Base-by-base conservation (phyloP, 192 early-diverging fungal genomes). In the Backusella mclennaniae region DNA sequence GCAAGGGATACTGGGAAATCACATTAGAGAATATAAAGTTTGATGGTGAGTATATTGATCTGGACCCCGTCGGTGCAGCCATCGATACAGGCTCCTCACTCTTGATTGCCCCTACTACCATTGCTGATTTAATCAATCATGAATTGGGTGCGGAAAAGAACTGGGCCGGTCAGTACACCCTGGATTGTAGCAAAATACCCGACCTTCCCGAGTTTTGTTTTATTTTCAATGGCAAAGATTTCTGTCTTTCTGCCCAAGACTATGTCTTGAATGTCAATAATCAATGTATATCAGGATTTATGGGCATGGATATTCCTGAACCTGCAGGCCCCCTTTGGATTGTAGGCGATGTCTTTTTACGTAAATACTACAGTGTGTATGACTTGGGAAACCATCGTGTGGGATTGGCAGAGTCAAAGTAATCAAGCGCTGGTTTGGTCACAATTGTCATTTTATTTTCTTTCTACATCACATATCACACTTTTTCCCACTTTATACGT, bases 1-100 rank as follows among this genome's bases (percentile, higher is more conserved):
- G 96, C 79, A 95, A 96, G 84, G 96, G 90, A 0, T 99, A 99
- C 86, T 99, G 98, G 98, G 98, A 99, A 85, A 95, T 98, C 63
- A 91, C 92, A 35, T 84, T 99, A 19, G 85, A 92, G 72, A 87
- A 90, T 74, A 88, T 95, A 66, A 88, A 84, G 66, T 89, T 98
- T 74, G 96, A 91, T 73, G 94, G 91, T 49, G 89, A 92, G n/a
- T 86, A 90, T 31, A 79, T 96, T 73, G 79, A 89, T 35, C 38
- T 97, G 42, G 86, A 87, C 26, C 83, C 85, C 69, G 84, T 85
- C 4, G 90, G 92, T 23, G 95, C 96, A 11, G 95, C 95, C 35
- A 97, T 98, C 76, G 95, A 98, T 81, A 97, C 96, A 11, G 96
- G 96, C 3, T 89, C 93, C 38, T 97, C 95, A 39, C 86, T 99